These are phyloP conservation scores for Kwoniella shandongensis DNA, from an alignment of 768 basidiomycete species.

Conservation along the genomic window DNA sequence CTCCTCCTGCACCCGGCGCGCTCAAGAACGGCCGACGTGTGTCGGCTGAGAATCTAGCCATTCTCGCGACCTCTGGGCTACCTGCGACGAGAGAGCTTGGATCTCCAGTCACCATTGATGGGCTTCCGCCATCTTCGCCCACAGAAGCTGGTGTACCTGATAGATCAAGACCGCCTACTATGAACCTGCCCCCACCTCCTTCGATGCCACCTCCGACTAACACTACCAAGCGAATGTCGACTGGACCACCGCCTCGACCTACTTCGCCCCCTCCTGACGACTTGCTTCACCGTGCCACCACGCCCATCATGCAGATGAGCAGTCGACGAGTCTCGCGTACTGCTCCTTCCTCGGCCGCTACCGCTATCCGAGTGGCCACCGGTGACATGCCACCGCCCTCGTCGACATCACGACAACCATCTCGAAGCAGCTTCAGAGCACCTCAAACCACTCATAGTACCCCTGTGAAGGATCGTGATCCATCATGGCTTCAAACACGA, in stretches of 20 bases:
- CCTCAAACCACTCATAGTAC: constrained; percentile 22
- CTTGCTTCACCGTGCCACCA: constrained; percentile 76
- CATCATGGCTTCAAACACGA: constrained; percentile 27
- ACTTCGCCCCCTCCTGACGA: constrained; percentile 90
- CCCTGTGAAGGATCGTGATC: constrained; percentile 20
- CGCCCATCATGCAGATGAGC: constrained; percentile 38
- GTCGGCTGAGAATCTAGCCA: constrained; percentile 26
- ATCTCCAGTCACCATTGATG: constrained; percentile 26
- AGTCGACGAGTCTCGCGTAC: constrained; percentile 22
- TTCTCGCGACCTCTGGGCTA: constrained; percentile 15
- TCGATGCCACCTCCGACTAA: constrained; percentile 56
- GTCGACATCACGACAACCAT: constrained; percentile 33
- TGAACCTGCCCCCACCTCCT: constrained; percentile 51
- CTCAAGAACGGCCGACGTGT: constrained; percentile 17
- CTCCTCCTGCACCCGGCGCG: constrained; percentile 36
- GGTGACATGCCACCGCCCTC: constrained; percentile 35
- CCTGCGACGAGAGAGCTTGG: constrained; percentile 13
- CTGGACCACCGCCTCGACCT: constrained; percentile 76
- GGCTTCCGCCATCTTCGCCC: constrained; percentile 28
- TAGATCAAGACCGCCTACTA: constrained; percentile 41
- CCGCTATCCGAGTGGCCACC: constrained; percentile 31
- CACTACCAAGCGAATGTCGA: constrained; percentile 78
- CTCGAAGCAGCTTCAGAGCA: constrained; percentile 21
- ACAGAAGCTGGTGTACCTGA: constrained; percentile 22
- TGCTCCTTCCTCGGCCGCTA: constrained; percentile 31